A percentile compares a stretch with the other conserved stretches of the same genome.
Evolutionary conservation across 257 asterid species (phyloP).

Genomic region (Primulina eburnea): DNA sequence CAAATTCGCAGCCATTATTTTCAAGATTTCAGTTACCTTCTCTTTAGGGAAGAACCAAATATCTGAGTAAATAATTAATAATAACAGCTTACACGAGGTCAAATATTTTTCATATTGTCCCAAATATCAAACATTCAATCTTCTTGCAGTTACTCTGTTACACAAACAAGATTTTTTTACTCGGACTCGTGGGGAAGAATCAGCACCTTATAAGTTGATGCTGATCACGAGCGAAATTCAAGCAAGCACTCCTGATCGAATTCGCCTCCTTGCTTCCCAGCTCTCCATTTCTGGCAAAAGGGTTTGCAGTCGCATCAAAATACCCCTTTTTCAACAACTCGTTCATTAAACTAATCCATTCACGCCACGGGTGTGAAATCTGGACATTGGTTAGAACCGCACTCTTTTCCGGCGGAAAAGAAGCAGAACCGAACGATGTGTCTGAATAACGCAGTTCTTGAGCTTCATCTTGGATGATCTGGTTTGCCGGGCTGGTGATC

Average conservation of each 20-base stretch:
- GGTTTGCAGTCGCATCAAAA: slow-evolving; percentile 61
- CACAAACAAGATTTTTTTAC: not conserved
- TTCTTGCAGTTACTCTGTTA: slow-evolving; percentile 5
- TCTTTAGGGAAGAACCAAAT: not conserved
- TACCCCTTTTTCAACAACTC: slow-evolving; percentile 53
- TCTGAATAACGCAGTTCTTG: slow-evolving; percentile 26
- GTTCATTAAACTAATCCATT: slow-evolving; percentile 74
- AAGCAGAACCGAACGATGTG: slow-evolving; percentile 22
- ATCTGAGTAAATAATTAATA: not conserved
- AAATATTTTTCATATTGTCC: slow-evolving; percentile 4
- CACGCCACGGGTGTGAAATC: slow-evolving; percentile 80
- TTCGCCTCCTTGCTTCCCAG: slow-evolving; percentile 57
- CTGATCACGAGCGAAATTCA: slow-evolving; percentile 75
- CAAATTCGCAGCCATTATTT: no score
- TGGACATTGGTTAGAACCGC: slow-evolving; percentile 20
- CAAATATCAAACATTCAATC: slow-evolving; percentile 29
- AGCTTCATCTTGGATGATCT: slow-evolving; percentile 60
- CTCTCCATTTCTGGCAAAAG: slow-evolving; percentile 39
- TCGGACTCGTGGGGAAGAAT: not conserved
- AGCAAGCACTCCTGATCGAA: slow-evolving; percentile 68
- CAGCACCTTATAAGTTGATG: slow-evolving; percentile 67
- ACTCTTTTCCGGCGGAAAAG: slow-evolving; percentile 2
- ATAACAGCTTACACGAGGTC: not conserved
- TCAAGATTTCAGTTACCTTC: not conserved
- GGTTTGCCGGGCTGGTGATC: slow-evolving; percentile 56